Base-by-base conservation (phyloP, 371 early-diverging fungal species). In the Mortierella sp. region DNA sequence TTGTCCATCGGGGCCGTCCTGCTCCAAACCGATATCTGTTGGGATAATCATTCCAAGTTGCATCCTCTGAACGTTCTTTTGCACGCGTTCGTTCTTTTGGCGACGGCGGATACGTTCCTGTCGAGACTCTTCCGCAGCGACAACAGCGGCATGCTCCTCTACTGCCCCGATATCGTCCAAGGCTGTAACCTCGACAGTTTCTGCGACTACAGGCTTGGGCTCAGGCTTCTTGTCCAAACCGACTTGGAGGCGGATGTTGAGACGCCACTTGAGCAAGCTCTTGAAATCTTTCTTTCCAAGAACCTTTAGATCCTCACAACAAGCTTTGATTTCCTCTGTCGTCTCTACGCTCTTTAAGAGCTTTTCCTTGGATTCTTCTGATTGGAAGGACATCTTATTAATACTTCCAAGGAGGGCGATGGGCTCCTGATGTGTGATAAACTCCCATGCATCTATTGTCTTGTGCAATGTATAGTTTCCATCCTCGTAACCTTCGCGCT, bases 401-500 rank as follows among this genome's bases (percentile, higher is more conserved):
- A 90, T 91, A 13, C 87, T 78, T 41, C 95, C 95, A 45, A 98
- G 89, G 11, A 93, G 83, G 40, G 84, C 83, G 10, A 96, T 88
- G 36, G 96, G 96, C 64, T 97, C 97, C 24, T 87, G 81, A 65
- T 93, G 73, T 58, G 83, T 85, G 59, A 98, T 88, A 75, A 97
- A 97, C 38, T 96, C 94, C 86, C 91, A 88, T 47, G 90, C 92
- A 65, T 91, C 90, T 28, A 85, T 74, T 15, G 87, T 86, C 67
- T 93, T 92, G 88, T 92, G 92, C 70, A 96, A 87, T 7, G 94
- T 95, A 78, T 95, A 94, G 82, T 96, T 93, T 59, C 96, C 97
- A 74, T 98, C 98, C 65, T 95, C 97, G 87, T 99, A 99, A 85
- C 98, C 99, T 68, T 97, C 97, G 86, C 98, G 91, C 64, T 97